Evolutionary conservation across 1,284 basidiomycete species (phyloP).

Genomic region (Gymnopus androsaceus): DNA sequence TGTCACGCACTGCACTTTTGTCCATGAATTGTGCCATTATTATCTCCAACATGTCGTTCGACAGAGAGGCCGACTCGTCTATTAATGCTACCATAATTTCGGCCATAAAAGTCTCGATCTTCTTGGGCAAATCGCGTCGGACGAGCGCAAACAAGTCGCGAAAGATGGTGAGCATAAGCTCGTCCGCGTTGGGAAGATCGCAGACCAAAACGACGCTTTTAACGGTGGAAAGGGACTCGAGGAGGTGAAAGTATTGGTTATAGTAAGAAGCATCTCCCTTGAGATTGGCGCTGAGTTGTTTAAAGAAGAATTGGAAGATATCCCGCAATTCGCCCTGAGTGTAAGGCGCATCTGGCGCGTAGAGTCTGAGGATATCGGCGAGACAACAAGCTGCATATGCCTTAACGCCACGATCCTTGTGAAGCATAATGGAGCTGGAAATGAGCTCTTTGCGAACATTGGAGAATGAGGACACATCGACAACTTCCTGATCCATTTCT

Average conservation of each 20-base stretch:
- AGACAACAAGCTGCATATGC: slow-evolving; percentile 93
- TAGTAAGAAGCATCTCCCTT: slow-evolving; percentile 79
- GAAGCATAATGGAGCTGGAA: slow-evolving; percentile 77
- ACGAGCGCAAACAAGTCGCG: slow-evolving; percentile 82
- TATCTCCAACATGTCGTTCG: slow-evolving; percentile 77
- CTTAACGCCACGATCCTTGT: slow-evolving; percentile 94
- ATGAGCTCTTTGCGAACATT: slow-evolving; percentile 81
- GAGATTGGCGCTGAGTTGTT: slow-evolving; percentile 78
- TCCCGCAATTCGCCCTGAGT: slow-evolving; percentile 86
- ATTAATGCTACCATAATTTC: slow-evolving; percentile 90
- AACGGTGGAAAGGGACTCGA: slow-evolving; percentile 90
- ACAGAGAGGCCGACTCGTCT: slow-evolving; percentile 80
- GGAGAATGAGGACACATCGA: slow-evolving; percentile 75
- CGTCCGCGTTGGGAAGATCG: slow-evolving; percentile 86
- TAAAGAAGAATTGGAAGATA: slow-evolving; percentile 94
- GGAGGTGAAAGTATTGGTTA: slow-evolving; percentile 88
- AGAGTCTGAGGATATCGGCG: slow-evolving; percentile 90
- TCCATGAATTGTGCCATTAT: slow-evolving; percentile 87
- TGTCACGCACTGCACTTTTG: slow-evolving; percentile 60
- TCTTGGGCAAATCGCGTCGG: slow-evolving; percentile 82
- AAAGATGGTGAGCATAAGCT: slow-evolving; percentile 85
- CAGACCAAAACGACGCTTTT: slow-evolving; percentile 94
- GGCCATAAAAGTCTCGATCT: slow-evolving; percentile 84
- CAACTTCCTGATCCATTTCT: slow-evolving; percentile 84
- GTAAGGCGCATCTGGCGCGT: slow-evolving; percentile 97